These are phyloP conservation scores for Didymella arachidicola DNA, from an alignment of 2,329 filamentous ascomycete species.

Conservation along the genomic window DNA sequence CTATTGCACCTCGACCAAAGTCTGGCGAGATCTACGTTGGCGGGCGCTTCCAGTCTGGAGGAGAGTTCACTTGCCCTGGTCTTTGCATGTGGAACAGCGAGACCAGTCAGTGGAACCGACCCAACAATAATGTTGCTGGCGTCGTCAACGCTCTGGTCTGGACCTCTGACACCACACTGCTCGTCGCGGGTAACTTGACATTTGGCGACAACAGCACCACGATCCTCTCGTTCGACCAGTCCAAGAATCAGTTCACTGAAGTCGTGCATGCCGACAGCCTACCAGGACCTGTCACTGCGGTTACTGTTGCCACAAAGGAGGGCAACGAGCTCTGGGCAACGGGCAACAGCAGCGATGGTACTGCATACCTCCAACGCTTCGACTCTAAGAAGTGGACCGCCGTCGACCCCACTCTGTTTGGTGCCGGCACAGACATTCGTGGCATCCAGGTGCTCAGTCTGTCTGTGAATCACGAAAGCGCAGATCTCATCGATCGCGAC, in stretches of 20 bases:
- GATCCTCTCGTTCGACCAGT: constrained; percentile 76
- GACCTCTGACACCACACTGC: constrained; percentile 73
- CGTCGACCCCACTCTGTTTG: constrained; percentile 65
- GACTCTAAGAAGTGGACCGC: constrained; percentile 75
- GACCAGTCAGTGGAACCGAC: constrained; percentile 78
- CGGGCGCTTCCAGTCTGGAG: constrained; percentile 83
- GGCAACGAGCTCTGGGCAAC: constrained; percentile 75
- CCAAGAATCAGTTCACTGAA: constrained; percentile 69
- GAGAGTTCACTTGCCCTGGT: constrained; percentile 79
- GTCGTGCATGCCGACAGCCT: constrained; percentile 70
- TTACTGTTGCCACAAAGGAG: constrained; percentile 73
- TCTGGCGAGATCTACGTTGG: constrained; percentile 82
- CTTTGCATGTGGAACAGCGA: constrained; percentile 81
- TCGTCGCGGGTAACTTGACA: constrained; percentile 79
- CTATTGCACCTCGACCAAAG: constrained; percentile 75
- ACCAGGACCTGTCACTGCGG: constrained; percentile 79
- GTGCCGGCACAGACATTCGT: constrained; percentile 71
- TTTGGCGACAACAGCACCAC: constrained; percentile 70
- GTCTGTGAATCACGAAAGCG: constrained; percentile 70
- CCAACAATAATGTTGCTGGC: constrained; percentile 75
- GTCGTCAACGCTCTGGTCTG: constrained; percentile 77
- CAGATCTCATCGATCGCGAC: constrained; percentile 68
- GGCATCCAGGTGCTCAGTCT: constrained; percentile 83
- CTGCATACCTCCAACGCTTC: constrained; percentile 82
- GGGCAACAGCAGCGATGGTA: constrained; percentile 72